Percentiles rank a stretch among this genome's conserved stretches.
Evolutionary conservation across 768 basidiomycete genomes (phyloP).

Genomic region (Lepiota venenata): DNA sequence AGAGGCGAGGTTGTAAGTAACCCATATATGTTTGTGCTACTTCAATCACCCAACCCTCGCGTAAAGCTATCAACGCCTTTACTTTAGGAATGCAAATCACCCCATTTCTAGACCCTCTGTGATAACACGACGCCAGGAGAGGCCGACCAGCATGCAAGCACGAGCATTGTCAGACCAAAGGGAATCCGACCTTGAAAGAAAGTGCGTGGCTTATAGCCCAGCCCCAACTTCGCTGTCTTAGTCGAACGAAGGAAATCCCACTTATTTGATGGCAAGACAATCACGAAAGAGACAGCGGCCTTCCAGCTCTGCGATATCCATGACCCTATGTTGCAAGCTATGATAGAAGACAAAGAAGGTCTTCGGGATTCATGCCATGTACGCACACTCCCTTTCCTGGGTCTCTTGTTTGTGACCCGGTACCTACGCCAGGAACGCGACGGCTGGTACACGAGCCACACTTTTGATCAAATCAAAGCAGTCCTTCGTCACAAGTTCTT

Average conservation of each 20-base stretch:
- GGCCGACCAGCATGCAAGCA: constrained; percentile 36
- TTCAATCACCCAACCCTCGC: constrained; percentile 1
- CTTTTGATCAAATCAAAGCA: constrained; percentile 80
- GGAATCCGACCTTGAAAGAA: constrained; percentile 32
- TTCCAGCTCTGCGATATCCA: constrained; percentile 93
- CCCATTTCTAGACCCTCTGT: constrained; percentile 76
- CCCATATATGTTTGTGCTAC: neutral
- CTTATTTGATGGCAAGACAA: constrained; percentile 81
- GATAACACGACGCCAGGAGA: constrained; percentile 62
- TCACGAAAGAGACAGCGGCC: constrained; percentile 84
- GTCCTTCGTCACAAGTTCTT: constrained; percentile 87
- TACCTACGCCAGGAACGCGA: constrained; percentile 58
- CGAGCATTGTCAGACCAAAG: constrained; percentile 35
- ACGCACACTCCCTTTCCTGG: constrained; percentile 23
- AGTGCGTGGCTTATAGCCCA: constrained; percentile 27
- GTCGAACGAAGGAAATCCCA: constrained; percentile 54
- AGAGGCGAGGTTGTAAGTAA: constrained; percentile 70
- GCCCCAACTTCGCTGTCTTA: constrained; percentile 2
- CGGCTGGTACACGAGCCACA: constrained; percentile 82
- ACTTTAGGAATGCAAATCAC: constrained; percentile 86
- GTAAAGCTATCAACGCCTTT: constrained; percentile 86
- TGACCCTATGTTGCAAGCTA: constrained; percentile 77
- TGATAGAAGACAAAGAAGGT: constrained; percentile 74
- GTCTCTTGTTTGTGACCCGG: neutral
- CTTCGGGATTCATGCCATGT: constrained; percentile 76